Base-by-base conservation (phyloP, 148 eudicot species). In the Talinum fruticosum region DNA sequence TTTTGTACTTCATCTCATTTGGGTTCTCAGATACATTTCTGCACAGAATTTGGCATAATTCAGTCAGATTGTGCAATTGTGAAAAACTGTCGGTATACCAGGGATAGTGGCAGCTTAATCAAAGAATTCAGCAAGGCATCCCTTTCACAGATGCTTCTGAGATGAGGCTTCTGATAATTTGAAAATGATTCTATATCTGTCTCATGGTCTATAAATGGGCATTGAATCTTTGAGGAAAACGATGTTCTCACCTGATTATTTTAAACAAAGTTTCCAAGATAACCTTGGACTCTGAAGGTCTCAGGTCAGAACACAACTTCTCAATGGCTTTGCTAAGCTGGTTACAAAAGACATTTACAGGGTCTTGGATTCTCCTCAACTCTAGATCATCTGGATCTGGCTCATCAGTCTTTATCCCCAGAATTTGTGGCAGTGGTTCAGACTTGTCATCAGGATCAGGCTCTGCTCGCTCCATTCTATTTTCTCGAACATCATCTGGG, bases 21-120 rank as follows among this genome's bases (percentile, higher is more conserved):
- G 98, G 97, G 75, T 92, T 79, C 83, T 89, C 94, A 72, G 89
- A 87, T 59, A 87, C 83, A 76, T 95, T 95, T 89, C 97, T 95
- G 88, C 85, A 82, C 35, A 71, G 76, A 80, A 75, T 57, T 34
- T 57, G 45, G 13, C 36, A 75, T 54, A 16, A 80, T 66, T 61
- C 45, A 62, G 72, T 61, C 34, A 75, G 53, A 73, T 4, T 67
- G 61, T 35, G 34, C 16, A 28, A 33, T 30, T 10, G 15, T 71
- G 33, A 57, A 54, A 37, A 69, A 8, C n/a, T 21, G 51, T 14
- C 38, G 16, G 21, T 8, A 8, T 26, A 61, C 24, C 1, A 8
- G 69, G 3, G 30, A 18, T n/a, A 33, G 26, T 51, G 41, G 32
- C 10, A 77, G 19, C 28, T 35, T 16, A 24, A 21, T 61, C 44